Base-by-base conservation (phyloP, 768 basidiomycete genomes). In the Phanerochaete sordida region DNA sequence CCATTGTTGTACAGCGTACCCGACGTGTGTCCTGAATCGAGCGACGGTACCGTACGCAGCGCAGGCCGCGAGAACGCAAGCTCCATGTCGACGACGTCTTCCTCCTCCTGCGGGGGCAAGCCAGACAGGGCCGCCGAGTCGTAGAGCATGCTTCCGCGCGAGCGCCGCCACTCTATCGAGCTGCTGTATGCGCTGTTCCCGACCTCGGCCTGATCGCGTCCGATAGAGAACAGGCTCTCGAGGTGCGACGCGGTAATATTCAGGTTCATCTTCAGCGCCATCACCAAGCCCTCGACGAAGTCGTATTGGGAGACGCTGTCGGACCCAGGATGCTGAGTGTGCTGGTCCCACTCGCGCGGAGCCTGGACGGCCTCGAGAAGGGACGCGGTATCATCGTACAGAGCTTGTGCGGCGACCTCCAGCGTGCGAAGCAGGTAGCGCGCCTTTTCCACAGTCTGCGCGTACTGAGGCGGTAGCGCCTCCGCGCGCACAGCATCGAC, bases 161-260 rank as follows among this genome's bases (percentile, higher is more conserved):
- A 90, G 76, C 84, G 82, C 23, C 90, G 80, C 86, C 87, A 87
- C 58, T 90, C 87, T 57, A 91, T 91, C 1, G 90, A 88, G 5
- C 83, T 84, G 57, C 79, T 84, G 72, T 91, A 90, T 60, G 89
- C 87, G 56, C 81, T 85, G 69, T 84, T 82, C 21, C 85, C 83
- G 39, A 87, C 74, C 15, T 87, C 84, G 2, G 83, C 86, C 72
- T 92, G 90, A 56, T 90, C 85, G 58, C 86, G 82, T 3, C 88
- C 89, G 19, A 90, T 70, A 0, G 79, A 73, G 27, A 89, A 72
- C 24, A 92, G 76, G 16, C 76, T 79, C 44, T 91, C 87, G 11
- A 91, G 74, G 0, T 84, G 83, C 65, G 85, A 80, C 57, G 84
- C 75, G 26, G 86, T 76, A 28, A 83, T 71, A 11, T 74, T 75